Evolutionary conservation across 495 filamentous ascomycete genomes (phyloP), one percentile per base, ranked within the genome.

Genomic region (Pyrenopolyporus hunteri): DNA sequence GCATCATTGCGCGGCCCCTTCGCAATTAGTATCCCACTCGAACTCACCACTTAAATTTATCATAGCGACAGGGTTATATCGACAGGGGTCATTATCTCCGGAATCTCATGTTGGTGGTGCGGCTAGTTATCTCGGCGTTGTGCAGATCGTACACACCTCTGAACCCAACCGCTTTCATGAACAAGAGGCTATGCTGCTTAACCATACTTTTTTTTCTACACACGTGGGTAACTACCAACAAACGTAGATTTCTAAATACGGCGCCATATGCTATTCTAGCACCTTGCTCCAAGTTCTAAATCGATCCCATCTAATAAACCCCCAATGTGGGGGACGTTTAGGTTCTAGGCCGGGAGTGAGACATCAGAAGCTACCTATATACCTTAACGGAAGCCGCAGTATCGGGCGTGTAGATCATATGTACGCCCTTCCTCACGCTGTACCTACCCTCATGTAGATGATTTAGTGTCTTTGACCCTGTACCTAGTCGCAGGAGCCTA

Each of bases 151-250:
- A n/a, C n/a, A n/a, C n/a, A n/a, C n/a, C n/a, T n/a, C n/a, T n/a
- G n/a, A n/a, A n/a, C n/a, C n/a, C n/a, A n/a, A n/a, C n/a, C n/a
- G n/a, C n/a, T n/a, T n/a, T n/a, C n/a, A n/a, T n/a, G n/a, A n/a
- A n/a, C n/a, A n/a, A n/a, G n/a, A 2, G 59, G 45, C 51, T 56
- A 47, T 63, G 39, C 39, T 46, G 1, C n/a, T 42, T 19, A 43
- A 29, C 53, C n/a, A n/a, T n/a, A 53, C 32, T 37, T 20, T 14
- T 31, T 53, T 16, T 47, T 23, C 13, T 29, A 29, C 40, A 54
- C 36, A 58, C 48, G 54, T 58, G 42, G 54, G 39, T 44, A 22
- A 36, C 14, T 40, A 9, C 6, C 46, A n/a, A 31, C 22, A 63
- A 36, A 23, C 33, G 28, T 20, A 35, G 35, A n/a, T 22, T 61